These are phyloP conservation scores for Boletales sp. DNA, from an alignment of 768 basidiomycete genomes.

Conservation along the genomic window DNA sequence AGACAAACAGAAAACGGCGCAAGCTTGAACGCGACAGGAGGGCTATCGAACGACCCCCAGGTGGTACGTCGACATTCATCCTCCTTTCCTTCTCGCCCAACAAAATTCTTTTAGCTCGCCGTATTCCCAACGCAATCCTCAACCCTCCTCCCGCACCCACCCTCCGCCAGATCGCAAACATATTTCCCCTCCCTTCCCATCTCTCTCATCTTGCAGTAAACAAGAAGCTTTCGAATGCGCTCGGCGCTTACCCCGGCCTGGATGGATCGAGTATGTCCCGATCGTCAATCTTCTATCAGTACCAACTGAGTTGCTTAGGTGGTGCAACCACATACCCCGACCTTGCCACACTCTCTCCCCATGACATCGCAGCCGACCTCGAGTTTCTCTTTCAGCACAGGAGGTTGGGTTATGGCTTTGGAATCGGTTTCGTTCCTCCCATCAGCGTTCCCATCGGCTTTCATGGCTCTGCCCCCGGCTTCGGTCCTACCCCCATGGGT, in stretches of 20 bases:
- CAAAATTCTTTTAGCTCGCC: slow-evolving; percentile 39
- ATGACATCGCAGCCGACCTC: slow-evolving; percentile 51
- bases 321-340: slow-evolving; percentile 40
- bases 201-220: slow-evolving; percentile 20
- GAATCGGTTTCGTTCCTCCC: slow-evolving; percentile 23
- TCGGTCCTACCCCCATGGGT: slow-evolving; percentile 13
- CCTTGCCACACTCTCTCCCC: slow-evolving; percentile 38
- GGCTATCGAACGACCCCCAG: slow-evolving; percentile 69
- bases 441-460: slow-evolving; percentile 17
- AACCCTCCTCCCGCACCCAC: slow-evolving; percentile 55
- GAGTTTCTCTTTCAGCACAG: slow-evolving; percentile 50
- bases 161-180: slow-evolving; percentile 63
- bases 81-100: slow-evolving; percentile 3
- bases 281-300: slow-evolving; percentile 2
- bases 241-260: slow-evolving; percentile 16
- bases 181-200: slow-evolving; percentile 45
- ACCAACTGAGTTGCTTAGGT: slow-evolving; percentile 1
- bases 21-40: slow-evolving; percentile 84
- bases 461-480: slow-evolving; percentile 12
- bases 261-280: slow-evolving; percentile 16
- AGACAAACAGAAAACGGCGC: slow-evolving; percentile 83
- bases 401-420: slow-evolving; percentile 23
- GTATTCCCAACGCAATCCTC: slow-evolving; percentile 53
- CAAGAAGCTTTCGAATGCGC: slow-evolving; percentile 15
- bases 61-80: slow-evolving; percentile 45